Evolutionary conservation across 2,329 filamentous ascomycete species (phyloP).

Genomic region (Fusarium domesticum): DNA sequence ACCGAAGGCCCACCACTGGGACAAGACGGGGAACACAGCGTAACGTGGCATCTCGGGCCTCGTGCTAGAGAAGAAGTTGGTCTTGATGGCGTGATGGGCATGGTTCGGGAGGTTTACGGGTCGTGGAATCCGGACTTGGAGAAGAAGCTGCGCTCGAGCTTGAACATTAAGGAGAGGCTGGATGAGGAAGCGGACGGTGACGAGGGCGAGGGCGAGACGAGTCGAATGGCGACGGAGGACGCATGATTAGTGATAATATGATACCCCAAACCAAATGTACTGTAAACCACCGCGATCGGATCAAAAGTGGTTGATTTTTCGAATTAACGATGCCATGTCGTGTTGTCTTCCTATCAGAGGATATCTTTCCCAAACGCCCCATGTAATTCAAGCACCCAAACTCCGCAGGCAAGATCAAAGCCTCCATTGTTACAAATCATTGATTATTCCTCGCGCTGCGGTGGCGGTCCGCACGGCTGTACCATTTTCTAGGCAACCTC

Average conservation of each 20-base stretch:
- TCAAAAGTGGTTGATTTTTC: too few relatives aligned
- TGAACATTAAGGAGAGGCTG: conserved; percentile 47
- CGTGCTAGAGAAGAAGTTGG: conserved; percentile 84
- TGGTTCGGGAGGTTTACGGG: conserved; percentile 63
- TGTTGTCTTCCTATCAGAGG: background rate
- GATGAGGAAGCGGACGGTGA: conserved; percentile 27
- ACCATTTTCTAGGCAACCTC: conserved; percentile 62
- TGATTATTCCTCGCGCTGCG: conserved; percentile 49
- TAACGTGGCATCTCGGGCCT: conserved; percentile 82
- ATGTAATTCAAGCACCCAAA: background rate
- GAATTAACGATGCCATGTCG: background rate
- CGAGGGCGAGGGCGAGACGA: conserved; percentile 14
- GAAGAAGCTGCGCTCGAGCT: conserved; percentile 57
- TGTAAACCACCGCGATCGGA: too few relatives aligned
- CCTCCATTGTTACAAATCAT: background rate
- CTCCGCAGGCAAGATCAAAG: background rate
- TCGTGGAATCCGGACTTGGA: conserved; percentile 53
- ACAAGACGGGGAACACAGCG: conserved; percentile 66
- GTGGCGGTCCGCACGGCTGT: conserved; percentile 58
- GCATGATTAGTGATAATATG: conserved; percentile 4
- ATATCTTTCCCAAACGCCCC: background rate
- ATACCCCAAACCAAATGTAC: background rate
- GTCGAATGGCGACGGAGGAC: conserved; percentile 9
- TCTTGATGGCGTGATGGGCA: conserved; percentile 66
- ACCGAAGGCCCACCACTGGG: conserved; percentile 57